A percentile compares a stretch with the other conserved stretches of the same genome.
These are phyloP conservation scores for Areca catechu DNA, from an alignment of 176 grass and related monocot genomes.

Conservation along the genomic window DNA sequence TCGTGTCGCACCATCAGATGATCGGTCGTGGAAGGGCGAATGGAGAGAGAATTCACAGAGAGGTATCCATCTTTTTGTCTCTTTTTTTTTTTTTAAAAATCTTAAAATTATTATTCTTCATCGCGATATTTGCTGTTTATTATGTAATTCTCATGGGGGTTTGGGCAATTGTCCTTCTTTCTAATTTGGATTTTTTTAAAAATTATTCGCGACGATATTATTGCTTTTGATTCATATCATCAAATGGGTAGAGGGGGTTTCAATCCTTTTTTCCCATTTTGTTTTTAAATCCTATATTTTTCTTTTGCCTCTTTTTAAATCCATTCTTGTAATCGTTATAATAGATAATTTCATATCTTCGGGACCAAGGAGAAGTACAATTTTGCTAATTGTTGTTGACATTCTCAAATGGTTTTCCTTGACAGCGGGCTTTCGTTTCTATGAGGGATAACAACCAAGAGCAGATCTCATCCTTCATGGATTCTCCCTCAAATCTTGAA, in stretches of 20 bases:
- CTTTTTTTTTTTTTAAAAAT: not conserved
- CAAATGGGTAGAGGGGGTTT: too few species aligned
- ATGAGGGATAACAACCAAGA: constrained; percentile 34
- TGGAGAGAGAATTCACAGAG: constrained; percentile 43
- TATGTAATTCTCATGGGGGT: too few species aligned
- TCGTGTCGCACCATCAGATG: constrained; percentile 58
- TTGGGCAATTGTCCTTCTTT: too few species aligned
- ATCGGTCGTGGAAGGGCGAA: constrained; percentile 15
- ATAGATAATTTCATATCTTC: constrained; percentile 5
- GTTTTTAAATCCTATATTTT: too few species aligned
- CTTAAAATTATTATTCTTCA: not conserved
- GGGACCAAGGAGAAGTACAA: too few species aligned
- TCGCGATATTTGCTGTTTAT: not conserved
- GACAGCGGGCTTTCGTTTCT: constrained; percentile 23
- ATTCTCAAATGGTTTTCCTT: constrained; percentile 1
- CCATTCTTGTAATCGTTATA: not conserved
- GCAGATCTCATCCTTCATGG: constrained; percentile 25
- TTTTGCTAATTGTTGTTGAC: constrained; percentile 7
- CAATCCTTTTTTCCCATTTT: too few species aligned
- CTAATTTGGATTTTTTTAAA: too few species aligned
- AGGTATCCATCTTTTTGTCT: constrained; percentile 33
- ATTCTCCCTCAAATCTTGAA: constrained; percentile 40
- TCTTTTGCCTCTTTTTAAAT: too few species aligned
- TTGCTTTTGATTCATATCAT: too few species aligned
- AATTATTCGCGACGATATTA: too few species aligned